A percentile compares a stretch with the other conserved stretches of the same genome.
phyloP scores from a whole-genome alignment of 2,329 filamentous ascomycete species.

The Beauveria scarabaeidicola region DNA sequence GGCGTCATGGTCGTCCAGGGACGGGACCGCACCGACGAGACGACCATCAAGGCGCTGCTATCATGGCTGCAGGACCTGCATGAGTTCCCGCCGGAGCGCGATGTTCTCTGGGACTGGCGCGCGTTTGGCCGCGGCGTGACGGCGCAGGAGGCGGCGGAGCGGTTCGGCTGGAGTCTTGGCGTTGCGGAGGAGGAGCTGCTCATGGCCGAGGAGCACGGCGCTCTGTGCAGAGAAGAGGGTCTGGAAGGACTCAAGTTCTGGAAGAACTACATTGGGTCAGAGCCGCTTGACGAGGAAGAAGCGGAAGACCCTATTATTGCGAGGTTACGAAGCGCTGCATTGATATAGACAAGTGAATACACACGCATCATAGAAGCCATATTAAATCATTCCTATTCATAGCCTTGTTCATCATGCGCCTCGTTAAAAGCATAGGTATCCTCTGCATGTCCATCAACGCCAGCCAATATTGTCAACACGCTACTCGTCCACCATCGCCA shows the following conservation, averaged over 20 bases:
- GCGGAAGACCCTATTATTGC: constrained; percentile 5
- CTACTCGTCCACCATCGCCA: not conserved
- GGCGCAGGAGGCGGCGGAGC: constrained; percentile 78
- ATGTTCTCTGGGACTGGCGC: constrained; percentile 66
- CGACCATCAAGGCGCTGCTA: constrained; percentile 69
- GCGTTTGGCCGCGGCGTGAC: constrained; percentile 78
- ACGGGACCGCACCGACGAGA: constrained; percentile 80
- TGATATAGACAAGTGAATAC: not conserved
- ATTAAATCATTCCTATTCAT: not conserved
- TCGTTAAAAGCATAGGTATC: not conserved
- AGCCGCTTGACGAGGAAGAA: not conserved
- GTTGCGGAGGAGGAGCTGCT: constrained; percentile 92
- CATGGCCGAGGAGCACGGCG: constrained; percentile 90
- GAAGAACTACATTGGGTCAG: constrained; percentile 62
- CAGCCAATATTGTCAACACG: not conserved
- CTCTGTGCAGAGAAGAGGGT: constrained; percentile 81
- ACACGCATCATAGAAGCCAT: not conserved
- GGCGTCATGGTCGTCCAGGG: constrained; percentile 92
- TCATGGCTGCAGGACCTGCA: constrained; percentile 71
- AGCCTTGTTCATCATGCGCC: not conserved
- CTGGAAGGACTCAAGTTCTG: constrained; percentile 89
- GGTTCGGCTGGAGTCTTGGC: constrained; percentile 94
- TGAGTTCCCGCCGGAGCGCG: constrained; percentile 52
- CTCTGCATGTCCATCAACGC: not conserved
- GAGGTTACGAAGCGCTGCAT: constrained; percentile 1